phyloP scores from a whole-genome alignment of 2,329 filamentous ascomycete genomes.

The Xylaria sp. region DNA sequence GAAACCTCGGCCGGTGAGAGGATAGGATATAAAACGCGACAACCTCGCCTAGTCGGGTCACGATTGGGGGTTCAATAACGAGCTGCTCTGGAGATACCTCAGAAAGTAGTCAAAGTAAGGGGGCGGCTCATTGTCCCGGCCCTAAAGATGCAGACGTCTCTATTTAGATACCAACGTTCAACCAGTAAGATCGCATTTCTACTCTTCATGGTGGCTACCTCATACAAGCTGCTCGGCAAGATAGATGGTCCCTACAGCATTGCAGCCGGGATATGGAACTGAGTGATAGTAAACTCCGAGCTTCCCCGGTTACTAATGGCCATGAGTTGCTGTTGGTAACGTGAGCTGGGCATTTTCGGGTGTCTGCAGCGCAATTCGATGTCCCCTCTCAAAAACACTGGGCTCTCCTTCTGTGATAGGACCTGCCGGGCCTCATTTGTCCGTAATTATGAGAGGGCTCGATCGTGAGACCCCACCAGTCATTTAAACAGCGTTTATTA shows the following conservation, averaged over 20 bases:
- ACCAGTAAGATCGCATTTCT: background rate
- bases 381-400: background rate
- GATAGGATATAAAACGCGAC: background rate
- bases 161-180: too few species aligned
- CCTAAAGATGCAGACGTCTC: too few species aligned
- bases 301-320: background rate
- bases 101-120: too few species aligned
- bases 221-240: background rate
- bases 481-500: background rate
- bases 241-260: background rate
- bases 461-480: background rate
- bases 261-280: background rate
- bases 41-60: background rate
- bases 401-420: background rate
- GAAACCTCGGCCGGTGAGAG: slow-evolving; percentile 51
- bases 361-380: background rate
- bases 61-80: background rate
- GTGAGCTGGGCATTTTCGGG: background rate
- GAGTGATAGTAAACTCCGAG: background rate
- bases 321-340: background rate
- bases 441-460: background rate
- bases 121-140: too few species aligned
- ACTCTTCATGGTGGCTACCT: background rate
- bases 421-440: background rate
- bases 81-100: too few species aligned